Conservation (phyloP, 1,139 yeast genomes). For the Zygosaccharomyces pseudobailii region DNA sequence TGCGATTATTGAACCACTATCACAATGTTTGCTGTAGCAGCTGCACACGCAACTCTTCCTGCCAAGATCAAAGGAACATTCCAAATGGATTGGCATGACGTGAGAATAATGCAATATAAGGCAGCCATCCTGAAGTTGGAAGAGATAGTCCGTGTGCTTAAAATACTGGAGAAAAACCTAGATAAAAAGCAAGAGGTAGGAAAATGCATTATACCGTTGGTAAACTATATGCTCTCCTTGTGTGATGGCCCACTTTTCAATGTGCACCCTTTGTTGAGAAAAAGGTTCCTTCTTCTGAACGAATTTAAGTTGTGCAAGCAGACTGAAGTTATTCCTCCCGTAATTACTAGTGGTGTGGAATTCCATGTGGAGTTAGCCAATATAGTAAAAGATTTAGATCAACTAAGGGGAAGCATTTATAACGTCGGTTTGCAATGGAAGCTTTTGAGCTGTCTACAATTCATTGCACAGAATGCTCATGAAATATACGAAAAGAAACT, state of each 20-base stretch:
- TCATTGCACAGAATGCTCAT: constrained; percentile 36
- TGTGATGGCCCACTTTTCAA: constrained; percentile 31
- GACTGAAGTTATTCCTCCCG: constrained; percentile 16
- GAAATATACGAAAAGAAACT: constrained; percentile 47
- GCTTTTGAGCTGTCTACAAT: constrained; percentile 19
- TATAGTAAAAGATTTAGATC: constrained; percentile 10
- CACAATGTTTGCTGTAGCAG: constrained; percentile 29
- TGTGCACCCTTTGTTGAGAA: constrained; percentile 26
- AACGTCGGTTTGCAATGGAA: constrained; percentile 26
- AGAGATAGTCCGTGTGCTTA: constrained; percentile 23
- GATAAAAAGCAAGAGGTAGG: constrained; percentile 13
- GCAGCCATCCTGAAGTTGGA: constrained; percentile 24
- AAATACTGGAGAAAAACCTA: constrained; percentile 22
- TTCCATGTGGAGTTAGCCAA: constrained; percentile 16
- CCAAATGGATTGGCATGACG: constrained; percentile 25
- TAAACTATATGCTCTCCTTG: constrained; percentile 27
- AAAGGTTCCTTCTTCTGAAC: constrained; percentile 25
- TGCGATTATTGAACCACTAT: background rate
- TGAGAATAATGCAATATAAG: constrained; percentile 29
- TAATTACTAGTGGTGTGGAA: constrained; percentile 14
- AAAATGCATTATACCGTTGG: constrained; percentile 27
- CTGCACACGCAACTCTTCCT: constrained; percentile 25
- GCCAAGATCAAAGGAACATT: constrained; percentile 15
- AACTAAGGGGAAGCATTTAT: constrained; percentile 22
- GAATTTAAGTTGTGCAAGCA: constrained; percentile 25